phyloP scores from a whole-genome alignment of 768 basidiomycete genomes.

The Suillus subalutaceus region DNA sequence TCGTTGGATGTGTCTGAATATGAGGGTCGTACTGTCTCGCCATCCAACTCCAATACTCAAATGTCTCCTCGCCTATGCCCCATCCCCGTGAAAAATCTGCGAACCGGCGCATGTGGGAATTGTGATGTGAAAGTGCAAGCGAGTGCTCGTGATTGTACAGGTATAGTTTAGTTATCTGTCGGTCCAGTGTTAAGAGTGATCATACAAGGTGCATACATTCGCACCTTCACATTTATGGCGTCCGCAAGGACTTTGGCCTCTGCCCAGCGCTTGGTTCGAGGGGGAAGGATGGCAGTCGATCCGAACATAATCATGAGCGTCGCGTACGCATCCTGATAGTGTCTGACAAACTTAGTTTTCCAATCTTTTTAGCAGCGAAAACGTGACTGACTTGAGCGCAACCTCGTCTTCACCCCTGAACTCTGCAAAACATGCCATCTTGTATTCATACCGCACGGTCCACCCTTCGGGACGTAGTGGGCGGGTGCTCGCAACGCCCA shows the following conservation, averaged over 20 bases:
- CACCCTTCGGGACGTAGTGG: conserved; percentile 85
- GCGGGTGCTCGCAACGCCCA: conserved; percentile 45
- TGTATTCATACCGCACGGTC: conserved; percentile 97
- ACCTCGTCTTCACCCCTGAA: conserved; percentile 92
- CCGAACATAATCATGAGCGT: conserved; percentile 87
- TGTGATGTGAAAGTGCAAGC: conserved; percentile 80
- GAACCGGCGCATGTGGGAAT: conserved; percentile 82
- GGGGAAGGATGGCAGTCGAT: conserved; percentile 82
- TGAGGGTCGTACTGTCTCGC: conserved; percentile 74
- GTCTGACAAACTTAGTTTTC: conserved; percentile 47
- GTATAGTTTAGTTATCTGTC: conserved; percentile 85
- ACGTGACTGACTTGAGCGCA: conserved; percentile 75
- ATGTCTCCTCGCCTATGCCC: conserved; percentile 96
- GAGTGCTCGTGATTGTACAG: conserved; percentile 89
- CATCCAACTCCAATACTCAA: conserved; percentile 98
- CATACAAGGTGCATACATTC: conserved; percentile 10
- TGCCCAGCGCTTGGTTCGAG: conserved; percentile 96
- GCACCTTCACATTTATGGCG: conserved; percentile 87
- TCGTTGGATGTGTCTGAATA: neutral
- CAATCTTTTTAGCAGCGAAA: conserved; percentile 13
- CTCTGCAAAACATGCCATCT: conserved; percentile 96
- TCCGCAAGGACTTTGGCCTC: conserved; percentile 98
- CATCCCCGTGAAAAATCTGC: conserved; percentile 86
- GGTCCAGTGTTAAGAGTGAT: neutral
- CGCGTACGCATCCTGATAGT: conserved; percentile 93